Evolutionary conservation across 1,284 basidiomycete genomes (phyloP), one percentile per base, ranked within the genome.

Genomic region (Rhodotorula sp.): DNA sequence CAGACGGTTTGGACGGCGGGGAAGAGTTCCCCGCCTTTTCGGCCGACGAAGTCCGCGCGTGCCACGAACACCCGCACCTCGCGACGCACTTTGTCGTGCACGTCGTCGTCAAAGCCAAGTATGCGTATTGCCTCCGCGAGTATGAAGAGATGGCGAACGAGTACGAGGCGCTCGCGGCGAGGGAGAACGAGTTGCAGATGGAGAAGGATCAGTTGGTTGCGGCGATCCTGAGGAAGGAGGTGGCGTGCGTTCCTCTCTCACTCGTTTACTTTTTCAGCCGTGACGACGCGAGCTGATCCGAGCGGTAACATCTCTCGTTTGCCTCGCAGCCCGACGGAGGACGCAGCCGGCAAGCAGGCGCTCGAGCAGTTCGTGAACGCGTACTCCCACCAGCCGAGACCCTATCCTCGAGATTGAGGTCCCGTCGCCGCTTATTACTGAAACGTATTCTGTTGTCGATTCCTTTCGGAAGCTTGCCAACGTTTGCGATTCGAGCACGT

Each of bases 31-130:
- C 54, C n/a, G n/a, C 54, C n/a, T 26, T 55, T n/a, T 28, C 48
- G 28, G n/a, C 28, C 19, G 69, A 70, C 48, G 73, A 76, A 58
- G 12, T 66, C 47, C 31, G 54, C 18, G 61, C 69, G 28, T 59
- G 75, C 18, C 34, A 68, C 3, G n/a, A 43, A 19, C 76, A 77
- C 54, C 69, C 73, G 26, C 59, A 70, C 23, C 50, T 69, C 10
- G 43, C 58, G 18, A 21, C 60, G 7, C 62, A 70, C 26, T 70
- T 74, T 38, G 70, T 78, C 50, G 62, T 85, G 81, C 92, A 92
- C 79, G 81, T 91, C n/a, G 76, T 90, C 45, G 87, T 86, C 83
- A 92, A 91, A 77, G 89, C 91, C 3, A 91, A 90, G 77, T 84
- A 87, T 77, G 81, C 81, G 38, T 89, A 86, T 77, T 87, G 85